Evolutionary conservation across 2,329 filamentous ascomycete genomes (phyloP), one percentile per base, ranked within the genome.

Genomic region (Lecanicillium sp.): DNA sequence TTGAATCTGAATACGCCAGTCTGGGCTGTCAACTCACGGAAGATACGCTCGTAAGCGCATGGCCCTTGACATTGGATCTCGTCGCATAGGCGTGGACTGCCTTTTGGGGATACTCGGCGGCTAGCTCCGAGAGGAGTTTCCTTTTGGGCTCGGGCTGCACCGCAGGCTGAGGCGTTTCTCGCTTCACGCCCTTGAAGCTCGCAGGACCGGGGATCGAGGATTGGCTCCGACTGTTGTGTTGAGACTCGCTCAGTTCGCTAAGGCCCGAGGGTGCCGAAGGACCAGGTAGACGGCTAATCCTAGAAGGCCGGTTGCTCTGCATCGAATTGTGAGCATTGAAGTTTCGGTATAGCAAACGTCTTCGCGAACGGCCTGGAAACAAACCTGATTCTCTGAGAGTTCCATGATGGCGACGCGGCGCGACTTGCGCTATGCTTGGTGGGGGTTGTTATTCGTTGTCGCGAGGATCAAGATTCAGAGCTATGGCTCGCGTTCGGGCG

Each of bases 171-270:
- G 70, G 67, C 11, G 68, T 64, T 48, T 69, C 70, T 54, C 80
- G 75, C 66, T 84, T 84, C 51, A 75, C 48, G 11, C 65, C 67
- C 51, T 70, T 69, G 17, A 54, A 44, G 5, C 58, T 49, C n/a
- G 69, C 60, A 10, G 69, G 65, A 27, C 70, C 65, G 44, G 67
- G 67, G 30, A 67, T 67, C 0, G 70, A 60, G 2, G 65, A 61
- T 42, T 73, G 73, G 10, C 66, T 61, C 43, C 79, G 74, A 36
- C 72, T 63, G 60, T 84, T 84, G 63, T 67, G 70, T 57, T 83
- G 77, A n/a, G 79, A 81, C 7, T 81, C 76, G 57, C 68, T 73
- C 55, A 79, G 74, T 58, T 83, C 79, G 9, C 71, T 63, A 14
- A 83, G 69, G 3, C 67, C 65, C 11, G 43, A 39, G 14, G 23